Conservation (phyloP, 768 basidiomycete genomes). For the Collybia mongolica region DNA sequence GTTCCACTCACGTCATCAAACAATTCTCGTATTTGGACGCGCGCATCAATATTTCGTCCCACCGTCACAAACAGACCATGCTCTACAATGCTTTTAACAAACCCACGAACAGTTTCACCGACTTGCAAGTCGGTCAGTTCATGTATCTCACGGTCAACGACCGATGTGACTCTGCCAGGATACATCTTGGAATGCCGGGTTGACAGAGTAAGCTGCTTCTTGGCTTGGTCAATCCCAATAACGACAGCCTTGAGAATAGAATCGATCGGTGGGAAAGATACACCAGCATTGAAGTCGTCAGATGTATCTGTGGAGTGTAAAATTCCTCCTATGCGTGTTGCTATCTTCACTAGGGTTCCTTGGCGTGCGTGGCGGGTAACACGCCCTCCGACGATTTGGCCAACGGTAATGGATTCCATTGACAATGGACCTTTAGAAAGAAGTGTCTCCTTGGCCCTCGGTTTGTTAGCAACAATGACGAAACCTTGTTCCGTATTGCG, state of each 20-base stretch:
- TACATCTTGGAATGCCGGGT: slow-evolving; percentile 72
- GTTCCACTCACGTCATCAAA: slow-evolving; percentile 71
- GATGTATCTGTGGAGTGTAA: slow-evolving; percentile 79
- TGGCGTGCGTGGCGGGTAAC: slow-evolving; percentile 70
- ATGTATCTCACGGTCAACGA: slow-evolving; percentile 72
- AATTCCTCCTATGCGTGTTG: slow-evolving; percentile 67
- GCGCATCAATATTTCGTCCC: slow-evolving; percentile 81
- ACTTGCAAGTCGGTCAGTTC: slow-evolving; percentile 59
- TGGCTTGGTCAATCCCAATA: slow-evolving; percentile 62
- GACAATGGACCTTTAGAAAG: slow-evolving; percentile 52
- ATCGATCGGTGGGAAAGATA: slow-evolving; percentile 58
- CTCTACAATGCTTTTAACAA: slow-evolving; percentile 84
- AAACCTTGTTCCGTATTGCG: slow-evolving; percentile 84
- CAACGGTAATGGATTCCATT: slow-evolving; percentile 65
- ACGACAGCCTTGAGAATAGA: slow-evolving; percentile 72
- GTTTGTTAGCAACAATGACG: slow-evolving; percentile 79
- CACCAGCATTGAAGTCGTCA: slow-evolving; percentile 72
- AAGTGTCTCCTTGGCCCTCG: slow-evolving; percentile 51
- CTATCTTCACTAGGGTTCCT: slow-evolving; percentile 78
- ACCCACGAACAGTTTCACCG: slow-evolving; percentile 81
- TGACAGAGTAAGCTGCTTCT: slow-evolving; percentile 75
- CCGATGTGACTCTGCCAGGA: slow-evolving; percentile 42
- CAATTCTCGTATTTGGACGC: slow-evolving; percentile 90
- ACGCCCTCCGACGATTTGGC: slow-evolving; percentile 79
- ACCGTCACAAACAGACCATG: slow-evolving; percentile 89